Percentiles rank a stretch among this genome's conserved stretches.
Conservation (phyloP, 73 alveolate genomes). For the Symbiodinium pilosum region DNA sequence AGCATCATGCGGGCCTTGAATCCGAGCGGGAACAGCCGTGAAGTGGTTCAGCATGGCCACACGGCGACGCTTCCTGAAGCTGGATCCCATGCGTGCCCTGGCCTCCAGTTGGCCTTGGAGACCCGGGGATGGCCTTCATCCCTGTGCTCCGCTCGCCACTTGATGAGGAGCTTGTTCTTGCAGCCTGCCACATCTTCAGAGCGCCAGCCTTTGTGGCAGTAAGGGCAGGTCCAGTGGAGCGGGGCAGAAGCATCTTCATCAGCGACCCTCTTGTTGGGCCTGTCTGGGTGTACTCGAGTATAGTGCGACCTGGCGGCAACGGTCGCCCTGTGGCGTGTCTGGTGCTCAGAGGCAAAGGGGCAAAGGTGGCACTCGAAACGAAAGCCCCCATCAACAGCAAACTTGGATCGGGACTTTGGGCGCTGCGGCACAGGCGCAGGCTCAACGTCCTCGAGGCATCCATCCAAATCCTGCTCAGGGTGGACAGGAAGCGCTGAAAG, state of each 20-base stretch:
- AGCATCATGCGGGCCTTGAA: not conserved
- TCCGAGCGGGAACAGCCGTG: not conserved
- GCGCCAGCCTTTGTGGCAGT: not conserved
- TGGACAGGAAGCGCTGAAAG: too few species aligned
- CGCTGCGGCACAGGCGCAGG: too few species aligned
- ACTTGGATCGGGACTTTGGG: too few species aligned
- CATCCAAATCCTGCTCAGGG: too few species aligned
- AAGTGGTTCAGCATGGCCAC: not conserved
- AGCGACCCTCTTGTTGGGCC: not conserved
- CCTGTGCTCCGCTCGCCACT: not conserved
- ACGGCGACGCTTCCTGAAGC: not conserved
- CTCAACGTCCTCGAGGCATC: too few species aligned
- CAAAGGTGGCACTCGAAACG: not conserved
- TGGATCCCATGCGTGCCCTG: not conserved
- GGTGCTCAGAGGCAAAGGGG: too few species aligned
- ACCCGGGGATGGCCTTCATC: not conserved
- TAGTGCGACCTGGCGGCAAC: too few species aligned
- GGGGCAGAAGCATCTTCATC: not conserved
- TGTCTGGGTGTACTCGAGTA: too few species aligned
- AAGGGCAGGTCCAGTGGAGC: not conserved
- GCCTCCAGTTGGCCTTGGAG: not conserved
- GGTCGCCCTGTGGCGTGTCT: too few species aligned
- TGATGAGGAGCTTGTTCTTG: not conserved
- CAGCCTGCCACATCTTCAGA: not conserved
- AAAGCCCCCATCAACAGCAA: not conserved